phyloP scores from a whole-genome alignment of 176 grass and related monocot genomes.

The Tillandsia leiboldiana region DNA sequence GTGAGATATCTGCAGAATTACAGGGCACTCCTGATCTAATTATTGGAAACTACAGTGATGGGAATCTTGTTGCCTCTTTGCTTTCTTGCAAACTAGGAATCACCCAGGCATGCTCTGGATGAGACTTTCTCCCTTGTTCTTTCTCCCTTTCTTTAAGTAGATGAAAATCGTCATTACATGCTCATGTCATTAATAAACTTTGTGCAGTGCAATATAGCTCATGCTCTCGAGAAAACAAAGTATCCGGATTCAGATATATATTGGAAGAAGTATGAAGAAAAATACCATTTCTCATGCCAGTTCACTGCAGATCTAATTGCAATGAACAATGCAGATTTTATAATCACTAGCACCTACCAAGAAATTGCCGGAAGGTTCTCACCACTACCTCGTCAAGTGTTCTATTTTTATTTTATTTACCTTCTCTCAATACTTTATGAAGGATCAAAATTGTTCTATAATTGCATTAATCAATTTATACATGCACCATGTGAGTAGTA shows the following conservation, averaged over 20 bases:
- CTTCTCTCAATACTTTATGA: not conserved
- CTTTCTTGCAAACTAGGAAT: constrained; percentile 81
- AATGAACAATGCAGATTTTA: constrained; percentile 98
- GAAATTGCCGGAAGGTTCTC: constrained; percentile 96
- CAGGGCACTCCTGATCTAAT: constrained; percentile 86
- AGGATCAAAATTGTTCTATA: not conserved
- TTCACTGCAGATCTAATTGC: constrained; percentile 95
- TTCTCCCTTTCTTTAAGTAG: too few species aligned
- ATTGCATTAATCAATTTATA: not conserved
- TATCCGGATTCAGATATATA: constrained; percentile 95
- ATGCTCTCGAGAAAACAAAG: constrained; percentile 96
- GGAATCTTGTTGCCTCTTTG: constrained; percentile 95
- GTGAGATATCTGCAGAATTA: constrained; percentile 76
- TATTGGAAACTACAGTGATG: constrained; percentile 95
- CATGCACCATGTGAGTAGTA: not conserved
- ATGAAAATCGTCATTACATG: too few species aligned
- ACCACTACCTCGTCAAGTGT: constrained; percentile 6
- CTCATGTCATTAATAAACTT: constrained; percentile 13
- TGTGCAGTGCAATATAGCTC: constrained; percentile 92
- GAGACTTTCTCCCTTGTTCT: not conserved
- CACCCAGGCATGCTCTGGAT: constrained; percentile 46
- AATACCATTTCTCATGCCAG: constrained; percentile 96
- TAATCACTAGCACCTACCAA: constrained; percentile 98
- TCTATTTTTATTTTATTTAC: not conserved
- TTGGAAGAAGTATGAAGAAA: constrained; percentile 79